Conservation (phyloP, 192 early-diverging fungal genomes). For the Radiomyces spectabilis region DNA sequence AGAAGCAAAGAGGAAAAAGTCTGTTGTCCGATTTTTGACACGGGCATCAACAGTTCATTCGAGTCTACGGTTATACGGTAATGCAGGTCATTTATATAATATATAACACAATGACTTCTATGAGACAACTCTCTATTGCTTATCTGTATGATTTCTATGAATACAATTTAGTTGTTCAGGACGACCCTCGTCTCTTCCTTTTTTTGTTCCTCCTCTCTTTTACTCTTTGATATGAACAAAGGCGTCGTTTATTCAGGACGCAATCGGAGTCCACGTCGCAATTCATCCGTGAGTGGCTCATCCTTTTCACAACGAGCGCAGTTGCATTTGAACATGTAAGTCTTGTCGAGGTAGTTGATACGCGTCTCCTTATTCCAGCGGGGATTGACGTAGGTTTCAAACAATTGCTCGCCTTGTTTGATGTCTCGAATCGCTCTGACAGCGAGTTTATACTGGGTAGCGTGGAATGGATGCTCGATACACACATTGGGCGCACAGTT, state of each 20-base stretch:
- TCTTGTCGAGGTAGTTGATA: slow-evolving; percentile 39
- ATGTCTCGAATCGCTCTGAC: slow-evolving; percentile 48
- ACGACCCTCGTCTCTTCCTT: too few relatives aligned
- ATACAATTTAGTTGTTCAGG: too few relatives aligned
- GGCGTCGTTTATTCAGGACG: slow-evolving; percentile 5
- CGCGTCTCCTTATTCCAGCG: slow-evolving; percentile 44
- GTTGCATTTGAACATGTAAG: slow-evolving; percentile 53
- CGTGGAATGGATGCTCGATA: slow-evolving; percentile 41
- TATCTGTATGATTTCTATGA: too few relatives aligned
- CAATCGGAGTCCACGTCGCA: slow-evolving; percentile 32
- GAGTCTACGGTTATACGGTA: too few relatives aligned
- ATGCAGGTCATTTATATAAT: too few relatives aligned
- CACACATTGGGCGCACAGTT: slow-evolving; percentile 45
- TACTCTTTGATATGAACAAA: too few relatives aligned
- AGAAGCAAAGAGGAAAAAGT: too few relatives aligned
- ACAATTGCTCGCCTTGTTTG: slow-evolving; percentile 50
- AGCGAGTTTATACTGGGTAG: slow-evolving; percentile 40
- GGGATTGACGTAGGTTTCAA: slow-evolving; percentile 54
- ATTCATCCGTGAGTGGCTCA: slow-evolving; percentile 33
- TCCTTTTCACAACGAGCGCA: slow-evolving; percentile 49
- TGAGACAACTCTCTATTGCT: too few relatives aligned
- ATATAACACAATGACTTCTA: too few relatives aligned
- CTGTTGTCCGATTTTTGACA: too few relatives aligned
- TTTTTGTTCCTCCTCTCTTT: too few relatives aligned
- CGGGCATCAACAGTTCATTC: too few relatives aligned